Base-by-base conservation (phyloP, 2,329 filamentous ascomycete species). In the Pseudogymnoascus sp. region DNA sequence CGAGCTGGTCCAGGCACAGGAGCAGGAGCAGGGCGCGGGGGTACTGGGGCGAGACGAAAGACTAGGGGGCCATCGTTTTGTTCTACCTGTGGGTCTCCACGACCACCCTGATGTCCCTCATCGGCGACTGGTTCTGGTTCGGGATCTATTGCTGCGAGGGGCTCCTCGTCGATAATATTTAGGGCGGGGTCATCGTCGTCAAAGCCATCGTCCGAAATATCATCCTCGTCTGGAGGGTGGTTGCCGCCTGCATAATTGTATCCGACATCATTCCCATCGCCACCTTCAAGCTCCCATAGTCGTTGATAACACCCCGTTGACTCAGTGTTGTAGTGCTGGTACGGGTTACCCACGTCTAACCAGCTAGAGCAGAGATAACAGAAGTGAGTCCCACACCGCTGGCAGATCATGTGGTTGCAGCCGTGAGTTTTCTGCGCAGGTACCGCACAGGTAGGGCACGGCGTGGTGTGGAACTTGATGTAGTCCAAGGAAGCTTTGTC, bases 321-420 rank as follows among this genome's bases (percentile, higher is more conserved):
- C 60, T 78, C 75, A 29, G 84, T 81, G 71, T 96, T 96, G 78
- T 92, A 99, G 74, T 99, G 94, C 61, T 81, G 77, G 71, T 97
- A 97, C 1, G 92, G 92, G 68, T 96, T 94, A 15, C 78, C 80
- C 0, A 89, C 84, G 62, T 88, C 83, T 42, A 99, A 81, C 89
- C 91, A 97, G n/a, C 86, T 82, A 0, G 89, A 88, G 72, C 94
- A 97, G 1, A 97, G 82, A 68, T 97, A 97, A 77, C 94, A 99
- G 73, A 97, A 97, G 74, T 97, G 93, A 2, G 91, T 89, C 60
- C 88, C 81, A 78, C 94, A 99, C 66, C 90, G 87, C 73, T 88
- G 91, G 76, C 93, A 97, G 59, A 88, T 90, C 92, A 97, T 97
- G 75, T 97, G 92, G 74, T 97, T 97, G 80, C 94, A 99, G 39